phyloP scores from a whole-genome alignment of 164 flowering plant genomes.

The Chimonanthus salicifolius region DNA sequence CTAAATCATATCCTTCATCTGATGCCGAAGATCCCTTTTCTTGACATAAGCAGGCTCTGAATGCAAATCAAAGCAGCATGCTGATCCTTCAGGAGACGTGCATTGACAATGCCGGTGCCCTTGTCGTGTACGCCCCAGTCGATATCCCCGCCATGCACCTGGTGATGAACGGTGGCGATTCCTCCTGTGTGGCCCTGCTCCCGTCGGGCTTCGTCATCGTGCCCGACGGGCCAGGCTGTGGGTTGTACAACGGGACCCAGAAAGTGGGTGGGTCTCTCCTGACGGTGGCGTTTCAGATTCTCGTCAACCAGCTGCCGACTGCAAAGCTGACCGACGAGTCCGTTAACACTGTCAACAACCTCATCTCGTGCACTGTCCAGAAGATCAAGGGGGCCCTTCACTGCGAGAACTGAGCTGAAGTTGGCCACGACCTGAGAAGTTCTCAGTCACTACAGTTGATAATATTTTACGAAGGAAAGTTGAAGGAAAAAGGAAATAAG shows the following conservation, averaged over 20 bases:
- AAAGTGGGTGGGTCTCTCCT: slow-evolving; percentile 68
- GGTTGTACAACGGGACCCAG: slow-evolving; percentile 6
- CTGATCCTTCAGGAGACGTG: slow-evolving; percentile 91
- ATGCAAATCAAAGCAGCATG: slow-evolving; percentile 86
- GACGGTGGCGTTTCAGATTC: slow-evolving; percentile 91
- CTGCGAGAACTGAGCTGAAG: slow-evolving; percentile 45
- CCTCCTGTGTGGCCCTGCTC: slow-evolving; percentile 84
- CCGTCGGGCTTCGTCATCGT: slow-evolving; percentile 89
- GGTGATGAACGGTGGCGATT: slow-evolving; percentile 97
- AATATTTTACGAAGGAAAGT: not conserved
- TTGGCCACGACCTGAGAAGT: not conserved
- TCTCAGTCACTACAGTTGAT: not conserved
- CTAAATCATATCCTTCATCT: not conserved
- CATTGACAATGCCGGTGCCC: slow-evolving; percentile 78
- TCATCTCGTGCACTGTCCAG: slow-evolving; percentile 93
- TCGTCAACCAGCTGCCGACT: slow-evolving; percentile 86
- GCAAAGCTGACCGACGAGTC: slow-evolving; percentile 96
- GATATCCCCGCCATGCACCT: slow-evolving; percentile 96
- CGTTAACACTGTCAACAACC: slow-evolving; percentile 92
- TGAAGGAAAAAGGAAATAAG: not conserved
- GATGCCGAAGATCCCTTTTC: not conserved
- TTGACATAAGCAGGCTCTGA: slow-evolving; percentile 57
- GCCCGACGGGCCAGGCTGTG: slow-evolving; percentile 66
- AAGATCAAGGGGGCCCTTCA: slow-evolving; percentile 91
- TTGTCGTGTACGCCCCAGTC: slow-evolving; percentile 97